phyloP scores from a whole-genome alignment of 129 eudicot genomes.

The Glebionis coronaria region DNA sequence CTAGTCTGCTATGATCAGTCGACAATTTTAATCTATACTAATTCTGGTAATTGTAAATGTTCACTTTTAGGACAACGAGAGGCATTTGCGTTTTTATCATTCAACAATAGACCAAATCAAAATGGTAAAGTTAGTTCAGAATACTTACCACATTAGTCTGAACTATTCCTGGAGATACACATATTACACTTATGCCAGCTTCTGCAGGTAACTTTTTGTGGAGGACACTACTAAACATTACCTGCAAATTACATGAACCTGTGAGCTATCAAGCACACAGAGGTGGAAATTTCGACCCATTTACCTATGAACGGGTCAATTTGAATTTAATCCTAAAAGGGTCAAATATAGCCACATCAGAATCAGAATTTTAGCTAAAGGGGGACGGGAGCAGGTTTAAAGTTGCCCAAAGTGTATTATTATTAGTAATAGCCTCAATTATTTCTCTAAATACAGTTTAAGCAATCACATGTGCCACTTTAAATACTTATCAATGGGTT shows the following conservation, averaged over 20 bases:
- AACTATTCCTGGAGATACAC: slow-evolving; percentile 95
- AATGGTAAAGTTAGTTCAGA: slow-evolving; percentile 19
- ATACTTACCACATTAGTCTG: slow-evolving; percentile 85
- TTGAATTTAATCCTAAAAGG: background rate
- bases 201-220: slow-evolving; percentile 84
- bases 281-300: background rate
- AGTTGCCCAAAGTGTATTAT: too few relatives aligned
- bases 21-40: too few relatives aligned
- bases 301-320: background rate
- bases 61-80: background rate
- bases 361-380: background rate
- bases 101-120: slow-evolving; percentile 3
- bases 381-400: too few relatives aligned
- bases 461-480: too few relatives aligned
- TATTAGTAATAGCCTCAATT: too few relatives aligned
- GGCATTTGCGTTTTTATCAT: background rate
- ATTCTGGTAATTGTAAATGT: slow-evolving; percentile 6
- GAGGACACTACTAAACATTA: slow-evolving; percentile 93
- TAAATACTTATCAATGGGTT: too few relatives aligned
- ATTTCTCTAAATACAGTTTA: too few relatives aligned
- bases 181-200: slow-evolving; percentile 82
- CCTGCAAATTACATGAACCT: slow-evolving; percentile 41
- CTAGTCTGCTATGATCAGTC: slow-evolving; percentile 4
- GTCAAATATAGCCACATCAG: background rate
- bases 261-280: background rate